Base-by-base conservation (phyloP, 176 grass and related monocot genomes). In the maize (Zea mays) region DNA sequence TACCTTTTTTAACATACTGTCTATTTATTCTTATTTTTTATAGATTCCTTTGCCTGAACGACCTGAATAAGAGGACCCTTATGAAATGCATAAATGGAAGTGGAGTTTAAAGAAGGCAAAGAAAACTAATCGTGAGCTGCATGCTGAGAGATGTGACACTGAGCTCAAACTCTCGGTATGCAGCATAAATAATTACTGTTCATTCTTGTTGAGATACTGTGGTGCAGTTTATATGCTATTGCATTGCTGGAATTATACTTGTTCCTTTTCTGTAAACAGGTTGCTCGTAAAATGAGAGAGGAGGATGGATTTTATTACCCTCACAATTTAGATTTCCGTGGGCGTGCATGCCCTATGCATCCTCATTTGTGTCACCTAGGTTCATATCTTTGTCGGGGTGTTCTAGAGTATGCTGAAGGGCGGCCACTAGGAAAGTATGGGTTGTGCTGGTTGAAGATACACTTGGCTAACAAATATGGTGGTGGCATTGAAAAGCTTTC, bases 241-340 rank as follows among this genome's bases (percentile, higher is more conserved):
- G 14, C 54, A 33, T 50, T 80, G 67, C 67, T 80, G 58, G 79
- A 66, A 33, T 5, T 69, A 70, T 69, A 63, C 39, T 1, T 45
- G 16, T 52, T 71, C 62, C 37, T 36, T 76, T 12, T 79, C n/a
- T 72, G 20, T 77, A 49, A 88, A 97, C 85, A 97, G 95, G 91
- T 97, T 86, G 95, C 95, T 69, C 85, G 80, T 57, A 97, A 88
- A 91, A 93, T 94, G 95, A 87, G 85, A 65, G 75, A 88, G 37
- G 95, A 97, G 80, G 95, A 84, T 81, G 95, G 88, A 41, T 97
- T 97, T 85, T 88, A 94, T 85, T 97, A 97, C 83, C 91, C 95
- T 52, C 95, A 97, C 65, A 97, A 94, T 82, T 72, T 97, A 1
- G 94, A 97, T 75, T 97, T 97, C 17, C 87, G 94, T 73, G 94